Conservation (phyloP, 495 filamentous ascomycete species). For the Penicillium pulvis region DNA sequence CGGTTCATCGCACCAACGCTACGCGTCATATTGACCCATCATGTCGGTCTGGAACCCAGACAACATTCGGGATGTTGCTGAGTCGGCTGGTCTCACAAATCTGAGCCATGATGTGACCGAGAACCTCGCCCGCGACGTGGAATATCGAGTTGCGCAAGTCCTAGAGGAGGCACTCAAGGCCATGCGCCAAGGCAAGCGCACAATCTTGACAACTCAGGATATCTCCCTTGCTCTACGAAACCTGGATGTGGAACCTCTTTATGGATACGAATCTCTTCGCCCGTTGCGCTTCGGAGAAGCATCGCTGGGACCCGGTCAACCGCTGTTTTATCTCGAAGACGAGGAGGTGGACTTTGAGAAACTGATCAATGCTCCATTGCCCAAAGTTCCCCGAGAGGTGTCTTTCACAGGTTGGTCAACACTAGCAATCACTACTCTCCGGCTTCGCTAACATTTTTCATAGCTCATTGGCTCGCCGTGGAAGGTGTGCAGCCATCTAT, state of each 20-base stretch:
- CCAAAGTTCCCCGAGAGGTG: slow-evolving; percentile 92
- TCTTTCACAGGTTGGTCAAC: slow-evolving; percentile 74
- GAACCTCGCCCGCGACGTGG: slow-evolving; percentile 86
- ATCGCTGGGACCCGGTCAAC: slow-evolving; percentile 89
- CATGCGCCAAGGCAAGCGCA: slow-evolving; percentile 87
- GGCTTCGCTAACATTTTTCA: slow-evolving; percentile 24
- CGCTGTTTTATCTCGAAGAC: slow-evolving; percentile 95
- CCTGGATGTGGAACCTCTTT: slow-evolving; percentile 90
- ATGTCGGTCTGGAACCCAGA: slow-evolving; percentile 91
- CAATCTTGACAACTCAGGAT: slow-evolving; percentile 80
- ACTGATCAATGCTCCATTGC: slow-evolving; percentile 91
- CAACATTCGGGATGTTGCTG: slow-evolving; percentile 91
- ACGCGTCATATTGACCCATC: slow-evolving; percentile 9
- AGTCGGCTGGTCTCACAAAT: slow-evolving; percentile 83
- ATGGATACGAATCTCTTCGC: slow-evolving; percentile 88
- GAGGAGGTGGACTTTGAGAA: slow-evolving; percentile 99
- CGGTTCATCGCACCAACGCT: background rate
- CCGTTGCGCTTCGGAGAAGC: slow-evolving; percentile 91
- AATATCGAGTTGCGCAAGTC: slow-evolving; percentile 90
- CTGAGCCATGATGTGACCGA: slow-evolving; percentile 81
- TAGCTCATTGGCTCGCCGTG: slow-evolving; percentile 93
- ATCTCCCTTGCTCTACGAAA: slow-evolving; percentile 78
- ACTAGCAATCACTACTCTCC: background rate
- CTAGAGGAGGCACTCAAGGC: slow-evolving; percentile 91
- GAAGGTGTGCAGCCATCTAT: slow-evolving; percentile 96